Conservation (phyloP, 345 rosid genomes). For the Syzygium jambos region DNA sequence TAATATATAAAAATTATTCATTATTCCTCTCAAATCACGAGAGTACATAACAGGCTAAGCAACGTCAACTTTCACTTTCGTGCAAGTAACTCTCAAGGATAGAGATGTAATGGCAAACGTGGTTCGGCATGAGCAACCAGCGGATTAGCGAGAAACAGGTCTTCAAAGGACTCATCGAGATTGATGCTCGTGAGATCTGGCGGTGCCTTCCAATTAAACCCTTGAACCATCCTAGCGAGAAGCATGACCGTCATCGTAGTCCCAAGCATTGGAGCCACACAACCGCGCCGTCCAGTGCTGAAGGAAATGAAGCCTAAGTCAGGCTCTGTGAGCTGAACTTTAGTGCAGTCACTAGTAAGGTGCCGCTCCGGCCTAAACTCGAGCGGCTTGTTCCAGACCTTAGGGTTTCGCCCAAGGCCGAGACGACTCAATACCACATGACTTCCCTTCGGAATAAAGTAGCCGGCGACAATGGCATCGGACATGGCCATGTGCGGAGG, state of each 20-base stretch:
- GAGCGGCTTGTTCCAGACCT: conserved; percentile 4
- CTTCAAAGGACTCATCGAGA: conserved; percentile 15
- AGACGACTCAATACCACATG: conserved; percentile 30
- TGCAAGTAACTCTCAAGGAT: neutral
- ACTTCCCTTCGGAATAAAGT: conserved; percentile 32
- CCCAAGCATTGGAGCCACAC: conserved; percentile 27
- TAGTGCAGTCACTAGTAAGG: conserved; percentile 1
- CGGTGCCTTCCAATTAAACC: conserved; percentile 29
- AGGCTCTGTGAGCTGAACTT: conserved; percentile 18
- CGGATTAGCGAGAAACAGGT: conserved; percentile 20
- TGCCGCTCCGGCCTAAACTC: conserved; percentile 10
- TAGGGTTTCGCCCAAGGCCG: conserved; percentile 38
- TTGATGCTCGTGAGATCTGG: conserved; percentile 11
- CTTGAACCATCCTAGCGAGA: conserved; percentile 43
- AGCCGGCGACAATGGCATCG: conserved; percentile 25
- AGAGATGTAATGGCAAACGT: conserved; percentile 21
- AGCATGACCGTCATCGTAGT: conserved; percentile 38
- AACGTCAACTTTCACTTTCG: neutral
- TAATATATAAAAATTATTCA: neutral
- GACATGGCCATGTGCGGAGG: conserved; percentile 28
- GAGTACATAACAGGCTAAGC: neutral
- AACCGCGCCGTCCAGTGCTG: conserved; percentile 37
- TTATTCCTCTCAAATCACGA: neutral
- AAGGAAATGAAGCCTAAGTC: conserved; percentile 42
- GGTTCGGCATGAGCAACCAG: conserved; percentile 18